Conservation (phyloP, 1,284 basidiomycete genomes). For the Uromyces viciae-fabae region DNA sequence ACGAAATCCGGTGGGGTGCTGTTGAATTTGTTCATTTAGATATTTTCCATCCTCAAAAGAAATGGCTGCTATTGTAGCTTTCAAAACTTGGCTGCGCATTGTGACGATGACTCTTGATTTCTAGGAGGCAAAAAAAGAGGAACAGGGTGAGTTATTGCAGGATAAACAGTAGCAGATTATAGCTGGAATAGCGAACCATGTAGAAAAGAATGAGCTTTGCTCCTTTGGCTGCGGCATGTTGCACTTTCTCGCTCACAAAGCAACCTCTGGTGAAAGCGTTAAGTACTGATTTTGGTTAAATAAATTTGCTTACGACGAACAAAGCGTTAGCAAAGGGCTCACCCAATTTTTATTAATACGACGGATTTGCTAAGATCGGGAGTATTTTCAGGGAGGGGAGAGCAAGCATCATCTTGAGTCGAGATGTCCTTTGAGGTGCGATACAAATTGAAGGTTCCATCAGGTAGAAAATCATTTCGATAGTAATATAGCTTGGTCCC, state of each 20-base stretch:
- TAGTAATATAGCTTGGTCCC: conserved; percentile 12
- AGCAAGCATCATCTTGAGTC: conserved; percentile 21
- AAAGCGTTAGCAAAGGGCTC: background rate
- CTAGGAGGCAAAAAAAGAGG: background rate
- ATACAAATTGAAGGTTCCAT: conserved; percentile 28
- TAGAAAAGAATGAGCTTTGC: conserved; percentile 40
- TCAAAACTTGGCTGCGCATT: background rate
- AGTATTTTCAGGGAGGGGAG: background rate
- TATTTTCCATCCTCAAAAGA: conserved; percentile 9
- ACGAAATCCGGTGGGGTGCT: background rate
- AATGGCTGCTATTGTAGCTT: background rate
- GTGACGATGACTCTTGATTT: conserved; percentile 20
- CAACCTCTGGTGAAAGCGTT: conserved; percentile 15
- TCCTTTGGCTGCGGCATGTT: conserved; percentile 30
- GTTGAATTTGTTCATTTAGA: background rate
- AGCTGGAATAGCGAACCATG: conserved; percentile 38
- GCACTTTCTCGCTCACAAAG: conserved; percentile 22
- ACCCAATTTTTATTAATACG: conserved; percentile 36
- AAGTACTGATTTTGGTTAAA: background rate
- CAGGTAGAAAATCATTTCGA: background rate
- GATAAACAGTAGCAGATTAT: no score
- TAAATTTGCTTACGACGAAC: background rate
- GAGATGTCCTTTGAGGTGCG: conserved; percentile 12
- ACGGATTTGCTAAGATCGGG: conserved; percentile 30
- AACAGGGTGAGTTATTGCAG: background rate